These are phyloP conservation scores for Epipyxis sp. DNA, from an alignment of 108 stramenopile species.

Conservation along the genomic window DNA sequence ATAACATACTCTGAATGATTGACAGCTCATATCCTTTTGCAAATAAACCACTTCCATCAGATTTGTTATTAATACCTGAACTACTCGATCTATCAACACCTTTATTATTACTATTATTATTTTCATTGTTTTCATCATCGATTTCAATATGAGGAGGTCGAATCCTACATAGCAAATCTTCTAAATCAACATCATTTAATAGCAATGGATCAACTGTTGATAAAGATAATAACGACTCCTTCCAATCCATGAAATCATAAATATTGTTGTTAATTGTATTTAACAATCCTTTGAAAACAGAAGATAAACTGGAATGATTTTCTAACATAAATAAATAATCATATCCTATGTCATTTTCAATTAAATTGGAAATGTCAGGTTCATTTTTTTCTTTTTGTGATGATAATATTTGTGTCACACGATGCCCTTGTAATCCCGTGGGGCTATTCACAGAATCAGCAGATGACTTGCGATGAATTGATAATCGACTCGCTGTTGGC, in stretches of 20 bases:
- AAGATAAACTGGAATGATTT: not conserved
- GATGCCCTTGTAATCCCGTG: no score
- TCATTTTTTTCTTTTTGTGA: no score
- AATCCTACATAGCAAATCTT: not conserved
- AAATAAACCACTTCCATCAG: not conserved
- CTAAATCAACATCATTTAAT: not conserved
- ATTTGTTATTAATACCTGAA: not conserved
- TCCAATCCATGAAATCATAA: slow-evolving; percentile 5
- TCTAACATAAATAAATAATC: no score
- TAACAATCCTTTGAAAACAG: not conserved
- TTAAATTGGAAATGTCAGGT: no score
- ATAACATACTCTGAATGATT: slow-evolving; percentile 12
- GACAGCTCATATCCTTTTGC: not conserved
- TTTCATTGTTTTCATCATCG: not conserved
- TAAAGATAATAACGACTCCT: not conserved
- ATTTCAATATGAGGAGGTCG: not conserved
- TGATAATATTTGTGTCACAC: no score
- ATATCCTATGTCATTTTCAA: no score
- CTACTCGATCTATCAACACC: not conserved
- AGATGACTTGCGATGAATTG: no score
- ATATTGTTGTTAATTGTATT: not conserved
- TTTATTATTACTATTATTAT: not conserved
- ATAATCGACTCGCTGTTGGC: no score
- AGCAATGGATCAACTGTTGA: not conserved
- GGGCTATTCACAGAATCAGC: no score